These are phyloP conservation scores for Nectriaceae sp. DNA, from an alignment of 2,329 filamentous ascomycete genomes.

Conservation along the genomic window DNA sequence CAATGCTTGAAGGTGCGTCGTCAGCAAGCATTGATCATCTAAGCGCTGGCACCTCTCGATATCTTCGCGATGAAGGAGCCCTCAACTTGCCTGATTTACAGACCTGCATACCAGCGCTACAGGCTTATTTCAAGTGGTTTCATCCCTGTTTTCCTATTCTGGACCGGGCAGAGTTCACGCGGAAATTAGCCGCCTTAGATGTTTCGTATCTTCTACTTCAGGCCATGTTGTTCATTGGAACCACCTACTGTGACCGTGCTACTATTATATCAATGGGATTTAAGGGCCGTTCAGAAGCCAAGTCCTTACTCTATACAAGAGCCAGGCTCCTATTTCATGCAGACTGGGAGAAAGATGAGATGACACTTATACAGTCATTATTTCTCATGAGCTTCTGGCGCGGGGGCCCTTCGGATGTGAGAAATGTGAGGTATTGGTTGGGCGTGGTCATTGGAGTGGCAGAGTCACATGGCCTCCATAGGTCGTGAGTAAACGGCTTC, in stretches of 20 bases:
- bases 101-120: conserved; percentile 44
- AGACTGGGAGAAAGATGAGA: conserved; percentile 52
- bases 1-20: conserved; percentile 13
- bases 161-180: conserved; percentile 46
- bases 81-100: conserved; percentile 47
- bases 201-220: conserved; percentile 53
- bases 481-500: conserved; percentile 29
- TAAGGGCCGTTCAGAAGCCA: conserved; percentile 49
- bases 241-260: conserved; percentile 52
- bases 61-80: conserved; percentile 46
- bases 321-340: conserved; percentile 55
- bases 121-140: conserved; percentile 58
- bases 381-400: conserved; percentile 60
- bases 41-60: conserved; percentile 49
- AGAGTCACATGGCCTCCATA: conserved; percentile 49
- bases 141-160: conserved; percentile 58
- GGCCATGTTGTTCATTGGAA: conserved; percentile 56
- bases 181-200: conserved; percentile 38
- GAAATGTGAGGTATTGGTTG: conserved; percentile 52
- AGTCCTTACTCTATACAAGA: conserved; percentile 50
- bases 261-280: conserved; percentile 48
- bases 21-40: conserved; percentile 36
- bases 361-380: conserved; percentile 50
- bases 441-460: conserved; percentile 53
- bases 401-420: conserved; percentile 48